A percentile compares a stretch with the other conserved stretches of the same genome.
Evolutionary conservation across 768 basidiomycete species (phyloP).

Genomic region (Hericium coralloides): DNA sequence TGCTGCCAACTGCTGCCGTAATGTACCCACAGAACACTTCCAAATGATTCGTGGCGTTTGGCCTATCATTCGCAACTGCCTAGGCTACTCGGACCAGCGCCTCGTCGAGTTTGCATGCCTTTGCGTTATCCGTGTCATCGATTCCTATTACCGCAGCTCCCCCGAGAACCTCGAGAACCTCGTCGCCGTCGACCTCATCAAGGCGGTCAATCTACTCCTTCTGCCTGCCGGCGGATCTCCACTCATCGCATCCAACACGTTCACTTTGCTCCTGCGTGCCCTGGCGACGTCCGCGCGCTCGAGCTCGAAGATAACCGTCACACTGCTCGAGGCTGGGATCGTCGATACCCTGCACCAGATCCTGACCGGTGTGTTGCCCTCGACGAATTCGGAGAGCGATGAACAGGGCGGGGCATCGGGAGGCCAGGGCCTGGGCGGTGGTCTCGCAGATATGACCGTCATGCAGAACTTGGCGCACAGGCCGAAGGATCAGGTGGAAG

Average conservation of each 20-base stretch:
- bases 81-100: slow-evolving; percentile 88
- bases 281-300: slow-evolving; percentile 82
- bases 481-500: slow-evolving; percentile 96
- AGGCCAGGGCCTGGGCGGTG: slow-evolving; percentile 79
- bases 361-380: slow-evolving; percentile 86
- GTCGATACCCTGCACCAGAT: slow-evolving; percentile 93
- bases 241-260: slow-evolving; percentile 78
- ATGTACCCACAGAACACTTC: slow-evolving; percentile 84
- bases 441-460: slow-evolving; percentile 92
- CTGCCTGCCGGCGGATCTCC: slow-evolving; percentile 83
- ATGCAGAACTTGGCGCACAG: slow-evolving; percentile 96
- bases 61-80: slow-evolving; percentile 89
- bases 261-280: slow-evolving; percentile 79
- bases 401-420: slow-evolving; percentile 53
- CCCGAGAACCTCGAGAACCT: slow-evolving; percentile 82
- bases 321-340: slow-evolving; percentile 85
- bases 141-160: slow-evolving; percentile 81
- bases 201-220: slow-evolving; percentile 78
- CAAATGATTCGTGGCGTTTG: slow-evolving; percentile 81
- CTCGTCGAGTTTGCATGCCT: slow-evolving; percentile 96
- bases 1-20: slow-evolving; percentile 93
- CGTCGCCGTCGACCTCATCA: slow-evolving; percentile 70
- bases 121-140: slow-evolving; percentile 89
- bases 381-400: slow-evolving; percentile 40
- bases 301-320: slow-evolving; percentile 79